phyloP scores from a whole-genome alignment of 2,329 filamentous ascomycete species.

The Aspergillus aculeatinus region DNA sequence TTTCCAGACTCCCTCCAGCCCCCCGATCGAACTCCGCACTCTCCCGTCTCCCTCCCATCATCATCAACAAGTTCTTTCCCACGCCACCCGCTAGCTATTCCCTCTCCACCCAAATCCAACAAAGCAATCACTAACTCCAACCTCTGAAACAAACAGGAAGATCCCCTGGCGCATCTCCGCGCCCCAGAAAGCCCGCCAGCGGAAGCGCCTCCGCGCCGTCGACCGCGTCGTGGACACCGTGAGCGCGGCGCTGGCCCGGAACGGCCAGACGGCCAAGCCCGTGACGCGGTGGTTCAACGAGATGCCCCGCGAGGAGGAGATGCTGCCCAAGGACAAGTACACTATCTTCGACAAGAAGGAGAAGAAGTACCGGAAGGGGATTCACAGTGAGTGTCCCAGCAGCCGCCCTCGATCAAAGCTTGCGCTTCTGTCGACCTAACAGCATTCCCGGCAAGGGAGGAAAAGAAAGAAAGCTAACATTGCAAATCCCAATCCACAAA shows the following conservation, averaged over 20 bases:
- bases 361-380: conserved; percentile 92
- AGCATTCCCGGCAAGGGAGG: too few species aligned
- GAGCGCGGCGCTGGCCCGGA: conserved; percentile 71
- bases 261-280: conserved; percentile 68
- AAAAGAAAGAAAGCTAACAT: background rate
- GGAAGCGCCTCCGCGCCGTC: conserved; percentile 77
- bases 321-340: conserved; percentile 96
- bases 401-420: too few species aligned
- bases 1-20: background rate
- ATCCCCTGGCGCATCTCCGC: conserved; percentile 92
- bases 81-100: too few species aligned
- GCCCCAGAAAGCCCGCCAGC: conserved; percentile 86
- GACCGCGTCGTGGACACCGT: conserved; percentile 84
- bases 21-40: background rate
- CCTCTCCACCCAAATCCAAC: background rate
- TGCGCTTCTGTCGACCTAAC: too few species aligned
- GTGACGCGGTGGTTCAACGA: conserved; percentile 89
- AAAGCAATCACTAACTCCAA: too few species aligned
- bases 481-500: conserved; percentile 12
- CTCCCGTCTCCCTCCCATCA: background rate
- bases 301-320: conserved; percentile 95
- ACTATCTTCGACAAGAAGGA: conserved; percentile 96
- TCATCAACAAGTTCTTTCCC: background rate
- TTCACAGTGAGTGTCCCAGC: conserved; percentile 69
- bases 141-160: conserved; percentile 63